Conservation (phyloP, 352 stramenopile species). For the Globisporangium iwayamae region DNA sequence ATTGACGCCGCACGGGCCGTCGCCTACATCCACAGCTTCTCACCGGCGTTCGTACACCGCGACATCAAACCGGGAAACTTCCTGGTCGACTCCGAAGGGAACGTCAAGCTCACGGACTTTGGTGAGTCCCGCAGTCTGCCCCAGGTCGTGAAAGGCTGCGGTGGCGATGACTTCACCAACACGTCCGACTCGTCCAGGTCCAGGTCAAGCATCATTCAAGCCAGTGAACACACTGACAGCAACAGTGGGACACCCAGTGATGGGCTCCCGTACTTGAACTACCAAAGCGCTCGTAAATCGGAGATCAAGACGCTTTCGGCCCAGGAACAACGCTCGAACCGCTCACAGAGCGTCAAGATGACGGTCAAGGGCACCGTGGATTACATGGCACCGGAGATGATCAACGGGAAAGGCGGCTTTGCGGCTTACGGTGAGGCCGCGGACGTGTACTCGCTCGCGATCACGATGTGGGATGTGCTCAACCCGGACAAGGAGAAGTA, state of each 20-base stretch:
- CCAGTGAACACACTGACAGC: background rate
- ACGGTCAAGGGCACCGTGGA: slow-evolving; percentile 64
- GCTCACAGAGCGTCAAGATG: slow-evolving; percentile 23
- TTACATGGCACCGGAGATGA: slow-evolving; percentile 11
- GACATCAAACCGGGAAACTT: slow-evolving; percentile 82
- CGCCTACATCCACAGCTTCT: slow-evolving; percentile 75
- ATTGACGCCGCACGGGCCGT: slow-evolving; percentile 59
- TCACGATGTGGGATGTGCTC: slow-evolving; percentile 68
- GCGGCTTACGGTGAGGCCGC: too few species aligned
- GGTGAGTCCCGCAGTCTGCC: background rate
- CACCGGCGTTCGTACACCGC: slow-evolving; percentile 64
- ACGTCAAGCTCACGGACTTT: slow-evolving; percentile 32
- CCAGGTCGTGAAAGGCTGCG: background rate
- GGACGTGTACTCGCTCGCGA: too few species aligned
- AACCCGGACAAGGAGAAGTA: slow-evolving; percentile 51
- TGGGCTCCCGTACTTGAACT: background rate
- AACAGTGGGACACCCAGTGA: background rate
- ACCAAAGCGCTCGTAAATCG: background rate
- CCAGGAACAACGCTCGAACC: background rate
- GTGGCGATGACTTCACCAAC: background rate
- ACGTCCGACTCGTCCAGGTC: background rate
- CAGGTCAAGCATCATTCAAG: background rate
- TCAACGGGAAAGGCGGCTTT: too few species aligned
- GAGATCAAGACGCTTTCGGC: slow-evolving; percentile 4
- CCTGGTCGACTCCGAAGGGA: slow-evolving; percentile 44